phyloP scores from a whole-genome alignment of 495 filamentous ascomycete genomes.

The Parathielavia appendiculata region DNA sequence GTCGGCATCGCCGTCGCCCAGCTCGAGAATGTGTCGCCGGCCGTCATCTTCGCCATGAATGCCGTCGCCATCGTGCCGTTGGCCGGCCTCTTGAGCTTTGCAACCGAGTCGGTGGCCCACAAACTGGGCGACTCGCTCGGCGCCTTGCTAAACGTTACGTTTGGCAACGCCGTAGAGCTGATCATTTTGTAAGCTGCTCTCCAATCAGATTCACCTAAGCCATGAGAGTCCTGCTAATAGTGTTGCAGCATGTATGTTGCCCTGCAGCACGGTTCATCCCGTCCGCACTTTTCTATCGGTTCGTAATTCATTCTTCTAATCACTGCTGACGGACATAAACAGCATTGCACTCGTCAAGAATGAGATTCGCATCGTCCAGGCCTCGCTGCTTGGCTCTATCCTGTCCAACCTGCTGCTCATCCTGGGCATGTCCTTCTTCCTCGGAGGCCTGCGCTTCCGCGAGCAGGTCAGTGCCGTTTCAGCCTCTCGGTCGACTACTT shows the following conservation, averaged over 20 bases:
- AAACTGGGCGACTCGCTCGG: constrained; percentile 76
- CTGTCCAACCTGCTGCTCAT: constrained; percentile 85
- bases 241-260: constrained; percentile 34
- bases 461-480: constrained; percentile 51
- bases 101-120: constrained; percentile 75
- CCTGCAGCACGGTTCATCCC: not conserved
- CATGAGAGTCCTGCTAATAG: constrained; percentile 4
- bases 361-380: constrained; percentile 87
- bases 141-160: constrained; percentile 79
- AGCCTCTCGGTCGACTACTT: constrained; percentile 32
- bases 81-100: constrained; percentile 70
- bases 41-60: constrained; percentile 69
- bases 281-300: not conserved
- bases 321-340: constrained; percentile 6
- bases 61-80: constrained; percentile 80
- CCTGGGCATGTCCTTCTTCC: constrained; percentile 83
- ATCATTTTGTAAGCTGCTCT: constrained; percentile 56
- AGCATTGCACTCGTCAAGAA: constrained; percentile 69
- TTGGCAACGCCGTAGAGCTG: constrained; percentile 74
- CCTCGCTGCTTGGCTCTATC: constrained; percentile 83
- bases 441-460: constrained; percentile 79
- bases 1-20: constrained; percentile 63
- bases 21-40: constrained; percentile 30
- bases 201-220: not conserved
- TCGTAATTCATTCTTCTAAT: not conserved